Base-by-base conservation (phyloP, 352 stramenopile species). In the Pelagophyceae sp. region DNA sequence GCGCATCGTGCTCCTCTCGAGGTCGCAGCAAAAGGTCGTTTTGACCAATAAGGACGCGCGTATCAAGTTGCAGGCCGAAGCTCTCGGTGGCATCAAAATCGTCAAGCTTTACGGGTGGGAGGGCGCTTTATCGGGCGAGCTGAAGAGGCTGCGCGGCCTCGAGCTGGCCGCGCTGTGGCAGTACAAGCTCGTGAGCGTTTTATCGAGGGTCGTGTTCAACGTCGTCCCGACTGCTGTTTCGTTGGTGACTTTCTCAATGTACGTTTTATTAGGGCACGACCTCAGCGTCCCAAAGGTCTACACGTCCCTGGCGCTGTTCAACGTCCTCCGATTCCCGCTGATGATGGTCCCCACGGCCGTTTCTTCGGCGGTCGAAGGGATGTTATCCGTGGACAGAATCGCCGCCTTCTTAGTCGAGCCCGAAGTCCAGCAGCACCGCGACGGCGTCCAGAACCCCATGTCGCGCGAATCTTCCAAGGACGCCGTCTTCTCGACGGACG, bases 21-120 rank as follows among this genome's bases (percentile, higher is more conserved):
- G 92, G 54, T 74, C 78, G 15, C 77, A 96, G 65, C 91, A 97
- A 83, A 84, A 91, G 64, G 82, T 80, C 25, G 81, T 98, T 33
- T 95, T 97, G 87, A 83, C 85, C 64, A 85, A 95, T 61, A 97
- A 95, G 67, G 95, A 98, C 80, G 82, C 89, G 72, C 89, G 95
- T 2, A 90, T 98, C 37, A 95, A 97, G 79, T 78, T 97, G 23
- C 96, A 91, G 72, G 92, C 92, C 78, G 94, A 98, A 84, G 89
- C 97, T 11, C 79, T 98, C 31, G 83, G 89, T 0, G 90, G 91
- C 25, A 97, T 98, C 81, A 95, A 97, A 81, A 88, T 98, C 35
- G 93, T 99, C 82, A 99, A 99, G 84, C 79, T 98, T 0, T 92
- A 98, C 75, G 94, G 93, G 2, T 99, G 95, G 95, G 95, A 99